Evolutionary conservation across 371 early-diverging fungal genomes (phyloP).

Genomic region (Mortierella sp.): DNA sequence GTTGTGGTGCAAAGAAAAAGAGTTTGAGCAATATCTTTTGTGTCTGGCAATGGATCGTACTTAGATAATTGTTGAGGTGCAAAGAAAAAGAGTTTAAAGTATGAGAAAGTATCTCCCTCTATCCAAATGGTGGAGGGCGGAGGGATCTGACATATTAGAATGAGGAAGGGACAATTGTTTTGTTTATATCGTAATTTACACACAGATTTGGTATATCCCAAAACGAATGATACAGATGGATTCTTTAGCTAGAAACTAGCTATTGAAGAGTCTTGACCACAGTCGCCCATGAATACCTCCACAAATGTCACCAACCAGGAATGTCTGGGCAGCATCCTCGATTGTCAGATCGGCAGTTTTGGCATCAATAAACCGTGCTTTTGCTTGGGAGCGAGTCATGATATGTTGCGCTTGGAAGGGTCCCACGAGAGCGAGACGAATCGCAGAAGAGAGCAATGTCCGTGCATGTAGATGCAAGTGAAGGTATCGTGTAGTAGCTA

Average conservation of each 20-base stretch:
- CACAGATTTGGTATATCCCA: background rate
- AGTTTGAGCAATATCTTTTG: too few species aligned
- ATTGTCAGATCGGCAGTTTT: constrained; percentile 61
- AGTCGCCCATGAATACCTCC: constrained; percentile 92
- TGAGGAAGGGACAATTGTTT: too few species aligned
- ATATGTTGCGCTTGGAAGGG: constrained; percentile 89
- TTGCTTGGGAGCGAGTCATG: constrained; percentile 69
- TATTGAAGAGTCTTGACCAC: constrained; percentile 90
- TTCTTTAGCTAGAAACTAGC: constrained; percentile 55
- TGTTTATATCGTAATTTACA: background rate
- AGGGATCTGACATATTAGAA: too few species aligned
- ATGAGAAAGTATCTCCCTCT: too few species aligned
- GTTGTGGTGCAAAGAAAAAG: too few species aligned
- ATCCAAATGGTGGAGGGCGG: too few species aligned
- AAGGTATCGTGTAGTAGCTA: constrained; percentile 79
- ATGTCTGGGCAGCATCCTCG: constrained; percentile 75
- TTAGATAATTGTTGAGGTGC: too few species aligned
- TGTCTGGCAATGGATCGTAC: too few species aligned
- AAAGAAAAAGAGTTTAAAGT: too few species aligned
- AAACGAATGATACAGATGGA: background rate
- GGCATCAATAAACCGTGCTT: constrained; percentile 62
- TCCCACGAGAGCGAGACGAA: constrained; percentile 90
- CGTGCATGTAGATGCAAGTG: constrained; percentile 88
- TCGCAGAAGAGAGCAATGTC: constrained; percentile 87
- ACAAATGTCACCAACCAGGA: constrained; percentile 85